Conservation (phyloP, 202 grass and related monocot genomes). For the Eragrostis tef region DNA sequence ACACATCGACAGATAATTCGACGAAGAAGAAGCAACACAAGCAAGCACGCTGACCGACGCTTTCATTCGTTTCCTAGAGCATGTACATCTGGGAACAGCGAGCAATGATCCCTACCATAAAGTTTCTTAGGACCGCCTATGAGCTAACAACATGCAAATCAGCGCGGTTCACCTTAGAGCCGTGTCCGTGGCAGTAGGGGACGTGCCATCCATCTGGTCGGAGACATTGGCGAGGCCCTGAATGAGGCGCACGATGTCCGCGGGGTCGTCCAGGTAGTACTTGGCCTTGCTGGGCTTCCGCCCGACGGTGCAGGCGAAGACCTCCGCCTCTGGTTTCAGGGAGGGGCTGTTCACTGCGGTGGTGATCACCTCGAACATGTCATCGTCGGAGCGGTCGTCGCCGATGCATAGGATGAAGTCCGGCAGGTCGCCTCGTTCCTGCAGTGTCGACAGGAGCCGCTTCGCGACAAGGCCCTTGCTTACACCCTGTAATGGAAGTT, state of each 20-base stretch:
- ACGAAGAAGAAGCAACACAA: neutral
- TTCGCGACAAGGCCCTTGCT: slow-evolving; percentile 80
- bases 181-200: neutral
- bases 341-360: slow-evolving; percentile 34
- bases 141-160: neutral
- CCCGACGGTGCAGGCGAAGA: slow-evolving; percentile 88
- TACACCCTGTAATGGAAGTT: slow-evolving; percentile 52
- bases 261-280: slow-evolving; percentile 86
- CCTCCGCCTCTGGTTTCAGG: slow-evolving; percentile 53
- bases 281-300: slow-evolving; percentile 92
- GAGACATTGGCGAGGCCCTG: slow-evolving; percentile 77
- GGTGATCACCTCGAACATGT: slow-evolving; percentile 95
- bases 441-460: slow-evolving; percentile 61
- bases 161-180: neutral
- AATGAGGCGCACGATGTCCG: slow-evolving; percentile 72
- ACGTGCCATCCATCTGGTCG: slow-evolving; percentile 20
- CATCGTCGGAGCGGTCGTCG: slow-evolving; percentile 84
- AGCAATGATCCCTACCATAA: neutral
- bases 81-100: slow-evolving; percentile 42
- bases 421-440: slow-evolving; percentile 43
- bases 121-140: neutral
- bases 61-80: neutral
- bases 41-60: neutral
- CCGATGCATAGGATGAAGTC: slow-evolving; percentile 87
- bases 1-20: slow-evolving; percentile 7